These are phyloP conservation scores for Metschnikowia lochheadii DNA, from an alignment of 805 yeast species.

Conservation along the genomic window DNA sequence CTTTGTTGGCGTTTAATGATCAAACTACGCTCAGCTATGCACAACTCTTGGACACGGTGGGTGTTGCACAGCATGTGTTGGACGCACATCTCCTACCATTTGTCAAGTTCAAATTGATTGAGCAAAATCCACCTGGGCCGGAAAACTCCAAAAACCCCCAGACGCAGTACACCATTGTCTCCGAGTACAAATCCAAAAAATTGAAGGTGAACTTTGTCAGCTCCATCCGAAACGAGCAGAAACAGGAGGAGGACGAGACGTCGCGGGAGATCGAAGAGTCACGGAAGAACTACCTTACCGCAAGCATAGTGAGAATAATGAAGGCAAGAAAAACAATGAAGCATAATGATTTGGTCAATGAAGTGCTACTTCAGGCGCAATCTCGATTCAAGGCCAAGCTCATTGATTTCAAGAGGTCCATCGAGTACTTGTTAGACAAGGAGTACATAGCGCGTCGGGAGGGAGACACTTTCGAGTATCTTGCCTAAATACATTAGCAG, in stretches of 20 bases:
- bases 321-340: constrained; percentile 79
- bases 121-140: constrained; percentile 59
- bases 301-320: constrained; percentile 95
- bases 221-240: constrained; percentile 56
- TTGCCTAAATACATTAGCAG: constrained; percentile 48
- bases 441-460: constrained; percentile 79
- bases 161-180: constrained; percentile 65
- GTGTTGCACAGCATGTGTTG: constrained; percentile 58
- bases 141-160: constrained; percentile 43
- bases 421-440: constrained; percentile 78
- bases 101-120: constrained; percentile 69
- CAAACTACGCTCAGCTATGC: constrained; percentile 54
- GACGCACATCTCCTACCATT: constrained; percentile 78
- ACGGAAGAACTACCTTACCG: constrained; percentile 79
- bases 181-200: constrained; percentile 81
- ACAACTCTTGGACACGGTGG: constrained; percentile 64
- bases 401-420: constrained; percentile 80
- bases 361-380: constrained; percentile 81
- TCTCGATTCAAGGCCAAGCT: constrained; percentile 81
- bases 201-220: constrained; percentile 74
- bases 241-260: constrained; percentile 68
- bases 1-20: constrained; percentile 78
- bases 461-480: constrained; percentile 71
- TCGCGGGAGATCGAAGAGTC: constrained; percentile 82
- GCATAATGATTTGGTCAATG: constrained; percentile 79